Percentiles rank a stretch among this genome's conserved stretches.
phyloP scores from a whole-genome alignment of 2,329 filamentous ascomycete species.

The Sarocladiaceae sp. region DNA sequence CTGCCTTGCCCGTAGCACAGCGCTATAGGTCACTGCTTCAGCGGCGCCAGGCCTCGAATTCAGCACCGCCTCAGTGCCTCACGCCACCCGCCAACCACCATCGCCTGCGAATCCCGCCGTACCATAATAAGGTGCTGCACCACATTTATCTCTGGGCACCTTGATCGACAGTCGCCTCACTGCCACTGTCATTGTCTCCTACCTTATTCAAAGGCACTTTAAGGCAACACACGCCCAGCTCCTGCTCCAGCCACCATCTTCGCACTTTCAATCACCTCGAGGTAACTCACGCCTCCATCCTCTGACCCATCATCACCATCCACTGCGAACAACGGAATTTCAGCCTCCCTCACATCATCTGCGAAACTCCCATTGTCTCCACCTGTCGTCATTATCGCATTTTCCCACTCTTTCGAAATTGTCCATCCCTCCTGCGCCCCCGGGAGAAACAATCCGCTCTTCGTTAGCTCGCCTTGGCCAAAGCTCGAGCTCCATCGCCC shows the following conservation, averaged over 20 bases:
- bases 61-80: neutral
- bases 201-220: neutral
- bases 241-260: neutral
- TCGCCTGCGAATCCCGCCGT: too few relatives aligned
- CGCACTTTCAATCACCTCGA: neutral
- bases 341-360: neutral
- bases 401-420: conserved; percentile 9
- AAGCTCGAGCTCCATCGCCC: neutral
- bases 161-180: neutral
- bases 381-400: conserved; percentile 10
- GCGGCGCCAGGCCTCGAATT: neutral
- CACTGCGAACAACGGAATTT: neutral
- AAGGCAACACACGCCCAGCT: neutral
- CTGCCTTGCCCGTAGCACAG: too few relatives aligned
- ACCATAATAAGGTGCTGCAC: neutral
- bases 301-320: neutral
- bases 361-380: neutral
- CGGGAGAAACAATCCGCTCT: conserved; percentile 6
- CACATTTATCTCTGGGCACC: neutral
- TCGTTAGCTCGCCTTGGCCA: conserved; percentile 7
- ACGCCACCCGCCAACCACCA: neutral
- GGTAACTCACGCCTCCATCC: neutral
- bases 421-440: neutral
- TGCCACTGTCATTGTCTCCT: neutral
- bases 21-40: neutral